Conservation (phyloP, 805 yeast genomes). For the Yarrowia sp. region DNA sequence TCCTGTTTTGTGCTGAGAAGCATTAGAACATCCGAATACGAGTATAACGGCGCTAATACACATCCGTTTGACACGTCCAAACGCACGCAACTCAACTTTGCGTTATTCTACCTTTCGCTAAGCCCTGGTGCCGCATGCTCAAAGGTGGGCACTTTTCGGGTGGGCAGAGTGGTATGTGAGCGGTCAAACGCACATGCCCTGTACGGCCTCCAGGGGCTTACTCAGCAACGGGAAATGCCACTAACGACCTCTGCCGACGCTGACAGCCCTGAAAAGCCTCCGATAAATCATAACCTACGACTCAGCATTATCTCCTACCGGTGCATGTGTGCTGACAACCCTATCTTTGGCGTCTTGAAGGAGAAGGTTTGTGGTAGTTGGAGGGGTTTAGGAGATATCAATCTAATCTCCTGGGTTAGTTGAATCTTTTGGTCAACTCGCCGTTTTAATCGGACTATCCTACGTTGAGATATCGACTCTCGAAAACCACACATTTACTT, state of each 20-base stretch:
- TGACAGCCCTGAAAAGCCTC: background rate
- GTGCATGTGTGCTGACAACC: slow-evolving; percentile 8
- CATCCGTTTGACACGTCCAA: too few relatives aligned
- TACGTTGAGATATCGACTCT: background rate
- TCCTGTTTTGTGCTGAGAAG: too few relatives aligned
- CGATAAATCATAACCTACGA: slow-evolving; percentile 19
- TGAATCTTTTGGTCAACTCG: background rate
- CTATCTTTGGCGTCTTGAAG: slow-evolving; percentile 2
- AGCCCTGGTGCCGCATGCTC: slow-evolving; percentile 16
- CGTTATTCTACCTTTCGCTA: background rate
- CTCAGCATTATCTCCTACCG: background rate
- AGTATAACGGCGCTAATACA: too few relatives aligned
- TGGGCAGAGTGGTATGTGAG: too few relatives aligned
- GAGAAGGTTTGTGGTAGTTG: background rate
- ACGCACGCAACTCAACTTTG: too few relatives aligned
- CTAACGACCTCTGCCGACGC: too few relatives aligned
- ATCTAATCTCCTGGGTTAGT: background rate
- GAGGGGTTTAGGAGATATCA: background rate
- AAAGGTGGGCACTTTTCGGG: slow-evolving; percentile 1
- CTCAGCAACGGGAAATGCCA: too few relatives aligned
- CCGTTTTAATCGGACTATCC: too few relatives aligned
- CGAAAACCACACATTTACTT: background rate
- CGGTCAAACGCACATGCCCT: too few relatives aligned
- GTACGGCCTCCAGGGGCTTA: too few relatives aligned
- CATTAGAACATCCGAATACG: too few relatives aligned